Percentiles rank a stretch among this genome's conserved stretches.
Conservation (phyloP, 768 basidiomycete species). For the Ephemerocybe angulata region DNA sequence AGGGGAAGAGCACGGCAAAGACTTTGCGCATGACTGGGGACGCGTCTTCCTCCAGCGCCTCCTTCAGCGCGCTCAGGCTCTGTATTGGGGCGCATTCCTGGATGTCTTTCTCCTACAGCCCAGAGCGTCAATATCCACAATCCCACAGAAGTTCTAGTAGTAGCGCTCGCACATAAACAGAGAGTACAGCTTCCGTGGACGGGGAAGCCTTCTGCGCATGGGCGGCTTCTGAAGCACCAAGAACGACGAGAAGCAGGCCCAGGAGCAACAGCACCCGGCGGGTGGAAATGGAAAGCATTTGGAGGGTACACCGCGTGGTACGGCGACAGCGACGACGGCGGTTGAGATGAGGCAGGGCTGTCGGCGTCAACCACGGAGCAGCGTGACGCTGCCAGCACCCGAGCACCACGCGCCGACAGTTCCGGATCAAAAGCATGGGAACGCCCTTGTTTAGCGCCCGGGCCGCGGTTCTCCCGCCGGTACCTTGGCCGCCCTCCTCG, state of each 20-base stretch:
- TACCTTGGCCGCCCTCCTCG: too few relatives aligned
- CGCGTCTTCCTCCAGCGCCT: conserved; percentile 54
- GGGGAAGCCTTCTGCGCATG: not conserved
- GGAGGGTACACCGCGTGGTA: too few relatives aligned
- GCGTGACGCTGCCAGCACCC: too few relatives aligned
- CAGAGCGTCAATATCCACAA: not conserved
- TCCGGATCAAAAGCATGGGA: too few relatives aligned
- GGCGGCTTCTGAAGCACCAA: not conserved
- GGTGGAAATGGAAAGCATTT: too few relatives aligned
- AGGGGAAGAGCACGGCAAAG: conserved; percentile 82
- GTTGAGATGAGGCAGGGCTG: not conserved
- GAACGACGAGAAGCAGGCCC: not conserved
- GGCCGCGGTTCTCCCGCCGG: too few relatives aligned
- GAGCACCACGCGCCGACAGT: too few relatives aligned
- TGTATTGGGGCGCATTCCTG: conserved; percentile 38
- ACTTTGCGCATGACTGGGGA: conserved; percentile 77
- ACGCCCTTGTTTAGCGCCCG: too few relatives aligned
- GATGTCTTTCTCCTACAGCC: conserved; percentile 38
- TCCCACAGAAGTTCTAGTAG: not conserved
- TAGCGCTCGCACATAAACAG: conserved; percentile 5
- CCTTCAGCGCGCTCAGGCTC: conserved; percentile 56
- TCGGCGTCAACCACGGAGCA: conserved; percentile 7
- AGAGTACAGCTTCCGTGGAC: conserved; percentile 7
- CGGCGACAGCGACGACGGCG: too few relatives aligned
- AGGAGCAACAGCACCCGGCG: not conserved